These are phyloP conservation scores for Monosporascus sp. DNA, from an alignment of 2,329 filamentous ascomycete genomes.

Conservation along the genomic window DNA sequence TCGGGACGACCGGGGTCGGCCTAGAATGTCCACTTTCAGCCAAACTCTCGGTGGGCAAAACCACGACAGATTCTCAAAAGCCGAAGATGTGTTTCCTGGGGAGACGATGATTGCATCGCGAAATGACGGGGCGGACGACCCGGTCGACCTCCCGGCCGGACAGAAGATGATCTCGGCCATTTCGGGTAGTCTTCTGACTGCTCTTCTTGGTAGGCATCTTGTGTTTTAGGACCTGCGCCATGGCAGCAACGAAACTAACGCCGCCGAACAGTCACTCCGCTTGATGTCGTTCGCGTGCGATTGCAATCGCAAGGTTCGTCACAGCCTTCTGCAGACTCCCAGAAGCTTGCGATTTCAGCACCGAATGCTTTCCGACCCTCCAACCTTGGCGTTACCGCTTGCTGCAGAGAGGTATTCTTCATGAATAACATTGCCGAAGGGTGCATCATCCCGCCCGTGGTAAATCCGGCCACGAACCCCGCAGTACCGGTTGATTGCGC, in stretches of 20 bases:
- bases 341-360: slow-evolving; percentile 51
- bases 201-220: slow-evolving; percentile 66
- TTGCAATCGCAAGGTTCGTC: slow-evolving; percentile 71
- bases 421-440: slow-evolving; percentile 77
- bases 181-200: slow-evolving; percentile 83
- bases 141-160: slow-evolving; percentile 66
- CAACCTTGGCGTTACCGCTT: slow-evolving; percentile 86
- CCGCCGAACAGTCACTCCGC: slow-evolving; percentile 69
- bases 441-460: slow-evolving; percentile 69
- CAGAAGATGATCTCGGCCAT: slow-evolving; percentile 97
- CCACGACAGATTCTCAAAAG: slow-evolving; percentile 31
- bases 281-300: slow-evolving; percentile 94
- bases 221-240: background rate
- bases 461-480: slow-evolving; percentile 37
- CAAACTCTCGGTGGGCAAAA: slow-evolving; percentile 26
- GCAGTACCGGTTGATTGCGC: slow-evolving; percentile 63
- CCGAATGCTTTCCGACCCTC: slow-evolving; percentile 66
- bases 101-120: slow-evolving; percentile 27
- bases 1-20: slow-evolving; percentile 21
- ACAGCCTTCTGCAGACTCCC: slow-evolving; percentile 46
- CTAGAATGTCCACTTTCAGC: slow-evolving; percentile 17
- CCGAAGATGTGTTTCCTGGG: slow-evolving; percentile 29
- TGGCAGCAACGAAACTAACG: background rate
- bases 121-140: slow-evolving; percentile 35
- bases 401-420: slow-evolving; percentile 97